phyloP scores from a whole-genome alignment of 2,329 filamentous ascomycete genomes.

The Pleurostoma richardsiae region DNA sequence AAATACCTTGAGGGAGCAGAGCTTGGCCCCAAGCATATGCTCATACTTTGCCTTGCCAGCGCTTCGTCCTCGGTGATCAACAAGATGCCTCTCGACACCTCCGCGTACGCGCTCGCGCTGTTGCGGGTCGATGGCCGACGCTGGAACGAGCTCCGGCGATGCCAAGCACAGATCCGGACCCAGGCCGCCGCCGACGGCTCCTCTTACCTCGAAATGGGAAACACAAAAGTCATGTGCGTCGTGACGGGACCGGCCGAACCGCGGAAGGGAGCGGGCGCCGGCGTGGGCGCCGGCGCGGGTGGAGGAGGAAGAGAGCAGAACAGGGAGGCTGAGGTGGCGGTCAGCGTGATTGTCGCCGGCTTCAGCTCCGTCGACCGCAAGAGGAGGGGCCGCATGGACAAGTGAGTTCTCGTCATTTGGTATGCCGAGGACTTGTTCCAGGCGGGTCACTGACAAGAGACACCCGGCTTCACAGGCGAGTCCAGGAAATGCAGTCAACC shows the following conservation, averaged over 20 bases:
- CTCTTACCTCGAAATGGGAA: conserved; percentile 92
- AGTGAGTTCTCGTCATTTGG: conserved; percentile 45
- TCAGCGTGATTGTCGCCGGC: conserved; percentile 79
- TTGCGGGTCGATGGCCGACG: conserved; percentile 78
- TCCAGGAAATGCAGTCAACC: conserved; percentile 74
- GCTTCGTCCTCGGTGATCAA: too few relatives aligned
- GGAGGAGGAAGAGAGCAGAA: conserved; percentile 17
- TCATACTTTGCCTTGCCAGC: too few relatives aligned
- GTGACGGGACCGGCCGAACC: conserved; percentile 79
- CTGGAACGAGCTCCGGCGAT: conserved; percentile 93
- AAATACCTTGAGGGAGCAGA: too few relatives aligned
- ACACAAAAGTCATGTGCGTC: conserved; percentile 94
- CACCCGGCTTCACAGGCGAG: conserved; percentile 50
- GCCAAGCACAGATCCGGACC: conserved; percentile 85
- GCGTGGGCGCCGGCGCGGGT: conserved; percentile 26
- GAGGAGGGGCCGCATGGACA: conserved; percentile 69
- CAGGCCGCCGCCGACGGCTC: conserved; percentile 91
- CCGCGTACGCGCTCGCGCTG: conserved; percentile 82
- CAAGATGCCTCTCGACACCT: conserved; percentile 88
- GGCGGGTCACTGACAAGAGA: not conserved
- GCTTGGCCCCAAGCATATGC: too few relatives aligned
- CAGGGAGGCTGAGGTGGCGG: conserved; percentile 63
- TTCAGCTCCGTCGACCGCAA: conserved; percentile 86
- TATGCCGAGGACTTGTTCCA: not conserved
- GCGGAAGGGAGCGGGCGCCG: conserved; percentile 38